Base-by-base conservation (phyloP, 2,329 filamentous ascomycete species). In the Colletotrichum sublineola region DNA sequence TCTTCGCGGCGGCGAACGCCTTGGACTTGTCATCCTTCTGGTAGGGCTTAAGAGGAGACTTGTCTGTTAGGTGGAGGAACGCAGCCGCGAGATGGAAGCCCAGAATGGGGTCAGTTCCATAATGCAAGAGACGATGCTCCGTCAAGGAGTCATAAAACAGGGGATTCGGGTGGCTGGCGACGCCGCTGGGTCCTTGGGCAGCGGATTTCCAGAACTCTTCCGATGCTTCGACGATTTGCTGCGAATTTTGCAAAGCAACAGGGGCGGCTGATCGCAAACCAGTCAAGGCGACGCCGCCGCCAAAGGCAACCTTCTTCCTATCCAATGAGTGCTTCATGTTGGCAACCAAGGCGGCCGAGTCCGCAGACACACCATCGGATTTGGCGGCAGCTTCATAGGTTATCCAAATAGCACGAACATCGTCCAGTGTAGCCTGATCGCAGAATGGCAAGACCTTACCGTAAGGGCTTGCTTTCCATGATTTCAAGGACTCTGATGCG, bases 21-120 rank as follows among this genome's bases (percentile, higher is more conserved):
- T 75, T 76, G 50, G 77, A 76, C 11, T 70, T 72, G 38, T 75
- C 74, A 2, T 74, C 57, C 12, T 72, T 71, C 29, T 40, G 36
- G 5, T 73, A 57, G 1, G 79, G 75, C 8, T 77, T 78, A 33
- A 87, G 77, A 0, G 85, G 84, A 1, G 85, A 87, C 0, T 74
- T 63, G 5, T 82, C 76, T 0, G 79, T 74, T 1, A 87, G 78
- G 0, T 81, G 76, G 2, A 82, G 81, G 70, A 82, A 84, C 2
- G 84, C 86, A 0, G 83, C 79, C 2, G 87, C 86, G n/a, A 91
- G 81, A 77, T 91, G 89, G 69, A 88, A 92, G 1, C 88, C 86
- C 7, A 86, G 75, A 0, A 90, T 73, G 0, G 90, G 89, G 71
- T 91, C 82, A 5, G 82, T 83, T 5, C 80, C 82, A 75, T 86